These are phyloP conservation scores for Neonectria faginata DNA, from an alignment of 2,329 filamentous ascomycete genomes.

Conservation along the genomic window DNA sequence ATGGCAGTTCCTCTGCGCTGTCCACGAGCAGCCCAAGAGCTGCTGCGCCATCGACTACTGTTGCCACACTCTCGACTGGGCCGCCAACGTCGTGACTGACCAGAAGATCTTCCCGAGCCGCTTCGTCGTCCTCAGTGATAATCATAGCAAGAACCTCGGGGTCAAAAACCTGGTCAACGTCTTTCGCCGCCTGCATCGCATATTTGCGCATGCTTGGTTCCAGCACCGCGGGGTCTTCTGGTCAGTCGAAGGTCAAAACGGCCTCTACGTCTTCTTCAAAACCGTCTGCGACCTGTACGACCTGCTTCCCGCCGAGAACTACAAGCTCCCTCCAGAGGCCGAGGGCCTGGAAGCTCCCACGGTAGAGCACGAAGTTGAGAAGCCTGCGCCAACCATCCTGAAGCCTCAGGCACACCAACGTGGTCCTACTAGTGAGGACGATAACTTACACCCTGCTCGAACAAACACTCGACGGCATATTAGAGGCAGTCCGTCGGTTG, in stretches of 20 bases:
- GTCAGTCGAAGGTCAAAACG: constrained; percentile 90
- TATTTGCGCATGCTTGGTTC: constrained; percentile 99
- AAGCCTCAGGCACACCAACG: constrained; percentile 50
- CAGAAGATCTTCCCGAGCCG: constrained; percentile 95
- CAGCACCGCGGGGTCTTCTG: constrained; percentile 96
- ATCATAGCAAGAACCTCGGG: constrained; percentile 71
- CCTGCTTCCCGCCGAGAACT: constrained; percentile 91
- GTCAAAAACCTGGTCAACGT: constrained; percentile 92
- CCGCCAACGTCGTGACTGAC: constrained; percentile 91
- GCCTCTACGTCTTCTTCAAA: constrained; percentile 96
- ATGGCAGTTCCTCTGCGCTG: constrained; percentile 99
- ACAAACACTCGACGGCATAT: constrained; percentile 86
- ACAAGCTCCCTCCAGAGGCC: constrained; percentile 93
- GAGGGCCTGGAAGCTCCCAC: constrained; percentile 77
- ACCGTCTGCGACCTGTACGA: constrained; percentile 94
- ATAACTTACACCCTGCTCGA: constrained; percentile 65
- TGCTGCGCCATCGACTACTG: constrained; percentile 99
- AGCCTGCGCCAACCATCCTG: constrained; percentile 51
- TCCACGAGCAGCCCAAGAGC: constrained; percentile 95
- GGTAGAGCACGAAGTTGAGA: constrained; percentile 56
- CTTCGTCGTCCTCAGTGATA: constrained; percentile 68
- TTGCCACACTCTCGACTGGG: constrained; percentile 98
- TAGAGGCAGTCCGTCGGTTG: constrained; percentile 82
- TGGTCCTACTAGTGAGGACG: constrained; percentile 54
- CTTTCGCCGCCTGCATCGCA: constrained; percentile 91